phyloP scores from a whole-genome alignment of 495 filamentous ascomycete genomes.

The Lineolata rhizophorae region DNA sequence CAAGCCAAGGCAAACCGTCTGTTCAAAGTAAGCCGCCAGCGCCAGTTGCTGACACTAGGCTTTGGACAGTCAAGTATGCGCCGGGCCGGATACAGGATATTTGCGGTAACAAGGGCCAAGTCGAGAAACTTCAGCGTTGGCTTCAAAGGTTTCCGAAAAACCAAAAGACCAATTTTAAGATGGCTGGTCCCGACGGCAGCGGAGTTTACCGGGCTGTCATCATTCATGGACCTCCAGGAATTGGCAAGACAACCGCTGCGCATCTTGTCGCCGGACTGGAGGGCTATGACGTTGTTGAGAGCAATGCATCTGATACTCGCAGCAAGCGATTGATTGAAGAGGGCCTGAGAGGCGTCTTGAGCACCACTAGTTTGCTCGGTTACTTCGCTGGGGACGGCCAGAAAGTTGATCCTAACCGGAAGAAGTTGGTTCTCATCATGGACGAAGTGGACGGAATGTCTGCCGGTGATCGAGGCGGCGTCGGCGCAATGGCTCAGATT shows the following conservation, averaged over 20 bases:
- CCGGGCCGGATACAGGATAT: constrained; percentile 67
- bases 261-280: constrained; percentile 84
- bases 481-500: constrained; percentile 78
- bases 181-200: constrained; percentile 58
- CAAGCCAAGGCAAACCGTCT: constrained; percentile 5
- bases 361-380: constrained; percentile 79
- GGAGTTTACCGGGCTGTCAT: constrained; percentile 67
- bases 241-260: constrained; percentile 94
- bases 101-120: constrained; percentile 79
- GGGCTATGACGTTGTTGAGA: constrained; percentile 84
- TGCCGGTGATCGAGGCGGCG: constrained; percentile 85
- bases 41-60: constrained; percentile 32
- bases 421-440: constrained; percentile 91
- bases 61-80: constrained; percentile 95
- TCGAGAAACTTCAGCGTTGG: constrained; percentile 81
- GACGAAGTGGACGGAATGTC: constrained; percentile 99
- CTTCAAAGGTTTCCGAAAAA: constrained; percentile 58
- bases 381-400: constrained; percentile 78
- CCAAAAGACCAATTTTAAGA: constrained; percentile 52
- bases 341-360: constrained; percentile 66
- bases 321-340: constrained; percentile 92
- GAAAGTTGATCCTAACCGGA: constrained; percentile 57
- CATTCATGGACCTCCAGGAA: constrained; percentile 84
- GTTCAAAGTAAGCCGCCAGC: constrained; percentile 9
- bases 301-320: constrained; percentile 89